Evolutionary conservation across 257 asterid species (phyloP).

Genomic region (Nicotiana paniculata): DNA sequence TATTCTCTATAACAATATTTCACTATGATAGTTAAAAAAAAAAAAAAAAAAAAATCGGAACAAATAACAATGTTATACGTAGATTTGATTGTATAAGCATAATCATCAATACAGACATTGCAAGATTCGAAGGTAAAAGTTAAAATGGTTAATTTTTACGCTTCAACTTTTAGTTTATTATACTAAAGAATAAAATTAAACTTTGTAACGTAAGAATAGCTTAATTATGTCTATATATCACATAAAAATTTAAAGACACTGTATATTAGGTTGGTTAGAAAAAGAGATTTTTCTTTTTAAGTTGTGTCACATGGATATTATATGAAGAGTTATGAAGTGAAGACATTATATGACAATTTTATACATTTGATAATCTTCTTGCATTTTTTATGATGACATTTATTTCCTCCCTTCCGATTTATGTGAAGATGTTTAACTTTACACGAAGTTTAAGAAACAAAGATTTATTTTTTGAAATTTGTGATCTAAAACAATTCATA

Average conservation of each 20-base stretch:
- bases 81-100: background rate
- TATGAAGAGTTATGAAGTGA: background rate
- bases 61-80: too few species aligned
- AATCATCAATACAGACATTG: background rate
- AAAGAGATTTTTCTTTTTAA: background rate
- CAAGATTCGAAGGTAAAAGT: background rate
- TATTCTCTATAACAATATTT: too few species aligned
- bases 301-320: too few species aligned
- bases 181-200: background rate
- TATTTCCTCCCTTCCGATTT: too few species aligned
- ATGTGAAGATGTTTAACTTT: too few species aligned
- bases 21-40: too few species aligned
- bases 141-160: background rate
- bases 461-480: too few species aligned
- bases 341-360: background rate
- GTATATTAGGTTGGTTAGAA: background rate
- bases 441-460: fast-evolving
- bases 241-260: background rate
- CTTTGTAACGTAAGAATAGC: too few species aligned
- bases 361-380: background rate
- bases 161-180: background rate
- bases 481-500: too few species aligned
- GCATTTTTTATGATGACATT: background rate
- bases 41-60: too few species aligned
- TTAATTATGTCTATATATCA: too few species aligned